Percentiles rank a stretch among this genome's conserved stretches.
Conservation (phyloP, 2,329 filamentous ascomycete species). For the Neurospora crassa region DNA sequence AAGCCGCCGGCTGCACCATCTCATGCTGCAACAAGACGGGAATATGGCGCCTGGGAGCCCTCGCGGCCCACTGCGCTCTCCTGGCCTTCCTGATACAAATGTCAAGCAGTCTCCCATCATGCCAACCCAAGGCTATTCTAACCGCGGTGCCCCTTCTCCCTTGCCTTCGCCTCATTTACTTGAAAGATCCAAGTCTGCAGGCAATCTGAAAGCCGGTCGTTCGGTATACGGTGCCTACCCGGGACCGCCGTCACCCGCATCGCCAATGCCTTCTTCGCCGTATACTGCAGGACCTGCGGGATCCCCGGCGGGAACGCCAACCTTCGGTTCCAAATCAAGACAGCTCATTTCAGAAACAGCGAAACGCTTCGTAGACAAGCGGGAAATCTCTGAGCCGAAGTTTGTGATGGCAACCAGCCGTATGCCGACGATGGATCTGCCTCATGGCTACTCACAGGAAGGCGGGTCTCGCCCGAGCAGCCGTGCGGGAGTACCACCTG, state of each 20-base stretch:
- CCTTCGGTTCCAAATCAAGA: slow-evolving; percentile 22
- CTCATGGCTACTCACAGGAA: slow-evolving; percentile 12
- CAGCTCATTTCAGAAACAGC: slow-evolving; percentile 28
- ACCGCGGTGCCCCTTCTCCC: slow-evolving; percentile 15
- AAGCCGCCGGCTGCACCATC: slow-evolving; percentile 30
- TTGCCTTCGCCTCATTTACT: slow-evolving; percentile 17
- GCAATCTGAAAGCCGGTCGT: slow-evolving; percentile 25
- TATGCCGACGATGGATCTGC: slow-evolving; percentile 32
- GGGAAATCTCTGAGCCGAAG: slow-evolving; percentile 42
- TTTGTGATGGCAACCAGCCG: slow-evolving; percentile 37
- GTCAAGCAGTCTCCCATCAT: slow-evolving; percentile 38
- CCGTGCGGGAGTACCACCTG: slow-evolving; percentile 14
- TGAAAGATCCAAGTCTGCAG: slow-evolving; percentile 21
- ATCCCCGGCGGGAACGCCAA: slow-evolving; percentile 27
- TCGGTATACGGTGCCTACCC: slow-evolving; percentile 25
- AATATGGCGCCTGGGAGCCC: slow-evolving; percentile 21
- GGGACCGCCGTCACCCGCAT: slow-evolving; percentile 36
- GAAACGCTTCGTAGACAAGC: slow-evolving; percentile 33
- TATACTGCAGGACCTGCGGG: slow-evolving; percentile 15
- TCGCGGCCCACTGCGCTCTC: slow-evolving; percentile 29
- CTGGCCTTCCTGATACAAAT: slow-evolving; percentile 39
- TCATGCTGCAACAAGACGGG: slow-evolving; percentile 28
- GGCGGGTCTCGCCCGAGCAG: slow-evolving; percentile 10
- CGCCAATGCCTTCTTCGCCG: slow-evolving; percentile 29
- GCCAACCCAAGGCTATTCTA: slow-evolving; percentile 32